phyloP scores from a whole-genome alignment of 148 eudicot genomes.

The Rhododendron molle region DNA sequence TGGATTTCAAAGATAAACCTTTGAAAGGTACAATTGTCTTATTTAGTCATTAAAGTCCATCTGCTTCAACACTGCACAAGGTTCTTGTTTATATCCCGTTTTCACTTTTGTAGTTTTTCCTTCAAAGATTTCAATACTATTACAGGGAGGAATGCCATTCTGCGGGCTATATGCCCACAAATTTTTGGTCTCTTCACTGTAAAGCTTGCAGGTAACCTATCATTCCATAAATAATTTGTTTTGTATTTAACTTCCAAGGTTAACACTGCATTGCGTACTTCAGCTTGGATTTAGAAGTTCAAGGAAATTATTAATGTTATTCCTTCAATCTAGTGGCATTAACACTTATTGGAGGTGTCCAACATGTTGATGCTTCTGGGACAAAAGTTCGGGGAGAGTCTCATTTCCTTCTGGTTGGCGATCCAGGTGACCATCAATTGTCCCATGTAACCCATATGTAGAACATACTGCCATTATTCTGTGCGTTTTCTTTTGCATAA shows the following conservation, averaged over 20 bases:
- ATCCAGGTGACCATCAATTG: conserved; percentile 50
- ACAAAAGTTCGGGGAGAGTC: conserved; percentile 96
- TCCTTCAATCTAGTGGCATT: conserved; percentile 53
- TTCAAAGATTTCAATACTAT: background rate
- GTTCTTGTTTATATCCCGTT: background rate
- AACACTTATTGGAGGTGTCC: conserved; percentile 96
- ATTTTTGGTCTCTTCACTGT: conserved; percentile 94
- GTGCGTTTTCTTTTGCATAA: background rate
- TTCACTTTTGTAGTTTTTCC: background rate
- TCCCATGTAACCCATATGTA: background rate
- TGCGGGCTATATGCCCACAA: conserved; percentile 82
- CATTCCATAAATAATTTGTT: background rate
- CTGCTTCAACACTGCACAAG: background rate
- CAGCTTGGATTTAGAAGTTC: background rate
- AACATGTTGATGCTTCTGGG: conserved; percentile 93
- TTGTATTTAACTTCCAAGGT: conserved; percentile 4
- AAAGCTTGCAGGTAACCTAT: conserved; percentile 60
- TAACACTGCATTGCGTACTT: background rate
- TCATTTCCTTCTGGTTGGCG: conserved; percentile 95
- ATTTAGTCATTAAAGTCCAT: background rate
- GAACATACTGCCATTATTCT: background rate
- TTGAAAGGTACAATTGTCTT: conserved; percentile 40
- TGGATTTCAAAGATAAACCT: conserved; percentile 56
- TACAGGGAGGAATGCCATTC: conserved; percentile 78
- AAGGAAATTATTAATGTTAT: background rate